Base-by-base conservation (phyloP, 768 basidiomycete species). In the Collybiopsis luxurians region DNA sequence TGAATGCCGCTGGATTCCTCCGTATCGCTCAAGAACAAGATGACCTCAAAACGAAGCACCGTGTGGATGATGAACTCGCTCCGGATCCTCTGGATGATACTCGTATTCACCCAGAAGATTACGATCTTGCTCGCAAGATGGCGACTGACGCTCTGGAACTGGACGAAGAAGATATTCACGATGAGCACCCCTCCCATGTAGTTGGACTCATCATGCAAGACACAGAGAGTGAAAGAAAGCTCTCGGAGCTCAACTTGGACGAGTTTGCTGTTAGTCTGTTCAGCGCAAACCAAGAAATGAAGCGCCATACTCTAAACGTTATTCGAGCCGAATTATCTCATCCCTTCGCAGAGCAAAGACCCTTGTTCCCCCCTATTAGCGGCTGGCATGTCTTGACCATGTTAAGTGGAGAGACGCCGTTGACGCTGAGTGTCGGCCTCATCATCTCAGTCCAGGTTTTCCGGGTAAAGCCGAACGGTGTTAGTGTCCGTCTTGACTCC, bases 121-220 rank as follows among this genome's bases (percentile, higher is more conserved):
- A 98, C 67, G 95, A 98, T 62, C 80, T 98, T 38, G 96, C 97
- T 3, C 87, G 93, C 34, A 98, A 98, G 77, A 97, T 99, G 95
- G 96, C 96, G 36, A 91, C 92, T 19, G 95, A 98, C 71, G 94
- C 96, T 4, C 81, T 98, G 13, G 97, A 98, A 66, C 80, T 93
- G n/a, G 97, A 99, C 62, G 95, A 96, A 65, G 97, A 98, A 69
- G 97, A 99, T 73, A 80, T 94, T 31, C 90, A 91, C 55, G 92
- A 92, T 61, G 86, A 90, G 64, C 91, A 96, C 67, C 91, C 95
- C 26, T 98, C 97, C 1, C 86, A 89, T 62, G 89, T 92, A 7
- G 93, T 99, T 44, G 81, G 83, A 13, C 73, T 86, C 45, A 87
- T 99, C 67, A 92, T 97, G 87, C 79, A 84, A 40, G 92, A 96